Conservation (phyloP, 1,284 basidiomycete genomes). For the Fomitiporia mediterranea region DNA sequence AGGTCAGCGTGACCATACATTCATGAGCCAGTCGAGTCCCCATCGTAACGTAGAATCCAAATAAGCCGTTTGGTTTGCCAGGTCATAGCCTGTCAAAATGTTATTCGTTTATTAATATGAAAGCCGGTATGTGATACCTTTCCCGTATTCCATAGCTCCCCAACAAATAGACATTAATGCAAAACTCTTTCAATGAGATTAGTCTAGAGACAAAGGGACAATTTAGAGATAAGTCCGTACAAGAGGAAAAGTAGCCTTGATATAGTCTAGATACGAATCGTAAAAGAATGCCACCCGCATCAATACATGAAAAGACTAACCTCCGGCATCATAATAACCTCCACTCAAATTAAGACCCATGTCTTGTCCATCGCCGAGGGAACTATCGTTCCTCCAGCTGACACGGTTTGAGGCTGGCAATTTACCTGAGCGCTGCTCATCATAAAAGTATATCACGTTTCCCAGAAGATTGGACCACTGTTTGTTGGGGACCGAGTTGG, state of each 20-base stretch:
- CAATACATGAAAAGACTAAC: conserved; percentile 32
- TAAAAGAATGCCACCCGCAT: background rate
- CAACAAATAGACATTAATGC: conserved; percentile 81
- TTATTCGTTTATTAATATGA: background rate
- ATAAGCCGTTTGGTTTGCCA: conserved; percentile 82
- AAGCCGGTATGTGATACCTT: conserved; percentile 41
- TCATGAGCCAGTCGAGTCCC: conserved; percentile 89
- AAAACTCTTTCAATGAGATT: conserved; percentile 36
- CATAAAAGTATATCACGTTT: conserved; percentile 84
- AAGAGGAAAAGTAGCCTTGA: conserved; percentile 81
- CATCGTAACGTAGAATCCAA: conserved; percentile 84
- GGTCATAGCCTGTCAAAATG: conserved; percentile 61
- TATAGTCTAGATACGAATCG: conserved; percentile 56
- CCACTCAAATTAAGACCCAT: conserved; percentile 73
- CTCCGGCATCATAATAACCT: conserved; percentile 91
- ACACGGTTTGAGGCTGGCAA: conserved; percentile 72
- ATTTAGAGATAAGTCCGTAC: conserved; percentile 34
- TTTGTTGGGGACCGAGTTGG: conserved; percentile 48
- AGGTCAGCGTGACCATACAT: conserved; percentile 39
- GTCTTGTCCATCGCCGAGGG: conserved; percentile 72
- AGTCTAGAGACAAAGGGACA: conserved; percentile 1
- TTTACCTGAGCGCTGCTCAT: conserved; percentile 81
- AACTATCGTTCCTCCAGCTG: conserved; percentile 81
- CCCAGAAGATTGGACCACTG: conserved; percentile 83
- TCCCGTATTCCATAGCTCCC: conserved; percentile 81